Evolutionary conservation across 768 basidiomycete species (phyloP).

Genomic region (Leccinum imitatum): DNA sequence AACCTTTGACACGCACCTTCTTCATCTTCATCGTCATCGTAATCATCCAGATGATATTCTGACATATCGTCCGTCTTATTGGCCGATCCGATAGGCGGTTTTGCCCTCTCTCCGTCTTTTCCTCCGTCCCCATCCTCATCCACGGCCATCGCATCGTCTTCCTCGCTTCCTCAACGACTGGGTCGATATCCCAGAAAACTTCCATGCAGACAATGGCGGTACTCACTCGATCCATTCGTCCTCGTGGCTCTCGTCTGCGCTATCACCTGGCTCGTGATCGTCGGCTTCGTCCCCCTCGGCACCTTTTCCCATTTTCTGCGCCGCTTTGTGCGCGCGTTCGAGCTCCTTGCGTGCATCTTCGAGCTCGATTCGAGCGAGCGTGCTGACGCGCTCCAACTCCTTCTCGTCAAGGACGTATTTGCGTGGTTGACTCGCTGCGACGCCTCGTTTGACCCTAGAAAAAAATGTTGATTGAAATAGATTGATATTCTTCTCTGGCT

Average conservation of each 20-base stretch:
- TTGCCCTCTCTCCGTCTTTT: not conserved
- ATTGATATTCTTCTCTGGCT: not conserved
- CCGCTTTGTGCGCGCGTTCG: conserved; percentile 76
- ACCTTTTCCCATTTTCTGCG: conserved; percentile 65
- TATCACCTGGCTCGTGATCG: conserved; percentile 52
- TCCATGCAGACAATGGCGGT: conserved; percentile 4
- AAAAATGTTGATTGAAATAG: not conserved
- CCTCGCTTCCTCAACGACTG: conserved; percentile 39
- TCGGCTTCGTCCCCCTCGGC: conserved; percentile 67
- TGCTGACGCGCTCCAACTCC: conserved; percentile 87
- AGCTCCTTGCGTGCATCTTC: conserved; percentile 89
- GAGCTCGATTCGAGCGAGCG: conserved; percentile 81
- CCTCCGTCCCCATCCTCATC: conserved; percentile 33
- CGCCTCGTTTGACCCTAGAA: conserved; percentile 75
- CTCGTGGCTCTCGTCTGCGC: conserved; percentile 42
- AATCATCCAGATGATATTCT: conserved; percentile 87
- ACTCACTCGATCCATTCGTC: conserved; percentile 90
- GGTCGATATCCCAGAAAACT: conserved; percentile 13
- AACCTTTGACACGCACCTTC: conserved; percentile 24
- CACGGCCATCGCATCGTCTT: conserved; percentile 63
- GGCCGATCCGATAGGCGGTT: conserved; percentile 29
- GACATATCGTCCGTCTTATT: conserved; percentile 65
- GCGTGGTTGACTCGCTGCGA: conserved; percentile 67
- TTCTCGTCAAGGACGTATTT: conserved; percentile 90
- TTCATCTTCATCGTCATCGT: conserved; percentile 72